Evolutionary conservation across 371 early-diverging fungal genomes (phyloP), one percentile per base, ranked within the genome.

Genomic region (Mortierella polycephala): DNA sequence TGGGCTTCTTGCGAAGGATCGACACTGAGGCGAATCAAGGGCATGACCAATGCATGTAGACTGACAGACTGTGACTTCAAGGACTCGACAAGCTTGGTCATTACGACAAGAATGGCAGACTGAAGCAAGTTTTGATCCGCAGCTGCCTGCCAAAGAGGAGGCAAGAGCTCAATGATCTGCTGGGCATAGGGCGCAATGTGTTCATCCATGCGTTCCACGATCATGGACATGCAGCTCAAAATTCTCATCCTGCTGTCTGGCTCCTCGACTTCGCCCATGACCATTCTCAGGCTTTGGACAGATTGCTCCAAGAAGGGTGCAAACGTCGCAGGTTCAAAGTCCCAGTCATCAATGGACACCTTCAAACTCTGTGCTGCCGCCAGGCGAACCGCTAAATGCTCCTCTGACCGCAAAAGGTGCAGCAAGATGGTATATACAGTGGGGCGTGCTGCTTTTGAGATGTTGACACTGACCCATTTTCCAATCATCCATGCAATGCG

Each of bases 401-500:
- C 88, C 10, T 86, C 86, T 3, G 88, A 82, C 6, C 69, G 68
- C 84, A 95, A 87, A n/a, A 95, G 82, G 55, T 88, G 85, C 39
- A 94, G 57, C 52, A 96, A 81, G 8, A 89, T 83, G 50, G 86
- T 82, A 75, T 96, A 96, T 4, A 94, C 88, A 8, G 81, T 81
- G 18, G 88, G 85, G 11, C 93, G 86, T 47, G 89, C 84, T 0
- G 87, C 85, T 11, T 89, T 88, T 45, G 90, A 87, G 37, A 91
- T 82, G 41, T 95, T 92, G 64, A 96, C 94, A 9, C 85, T 85
- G 20, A 96, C 88, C 96, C 96, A 97, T 71, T 88, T 85, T n/a
- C 95, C 93, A 49, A 96, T 85, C 57, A 96, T 80, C 92, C 93
- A 91, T 7, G 93, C 92, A 18, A 94, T 90, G 16, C 96, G 88